Evolutionary conservation across 176 grass and related monocot species (phyloP), one percentile per base, ranked within the genome.

Genomic region (Oryza coarctata): DNA sequence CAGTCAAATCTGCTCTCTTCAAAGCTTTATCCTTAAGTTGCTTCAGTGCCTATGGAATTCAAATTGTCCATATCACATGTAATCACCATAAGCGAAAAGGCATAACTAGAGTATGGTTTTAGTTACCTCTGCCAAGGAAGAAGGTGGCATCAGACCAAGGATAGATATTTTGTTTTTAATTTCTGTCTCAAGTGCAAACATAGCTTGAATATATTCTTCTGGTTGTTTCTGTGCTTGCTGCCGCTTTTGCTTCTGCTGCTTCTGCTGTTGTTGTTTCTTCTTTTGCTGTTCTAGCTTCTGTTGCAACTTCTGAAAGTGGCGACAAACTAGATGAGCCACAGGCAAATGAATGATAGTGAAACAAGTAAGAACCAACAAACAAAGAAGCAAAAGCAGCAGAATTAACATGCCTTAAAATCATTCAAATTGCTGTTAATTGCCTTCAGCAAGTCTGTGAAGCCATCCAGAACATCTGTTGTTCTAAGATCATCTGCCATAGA

Each of bases 401-500:
- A 70, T 31, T 13, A 78, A 32, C 52, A 79, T 88, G 91, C 96
- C 96, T 95, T 95, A 26, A 95, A 83, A 61, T 95, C 90, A 62
- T 87, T 95, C 66, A 99, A 83, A 87, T 86, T 94, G 77, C 89
- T 80, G 74, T 99, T 99, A 81, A 99, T 90, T 20, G 89, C 73
- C 88, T 95, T 99, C 68, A 99, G 72, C n/a, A 85, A 93, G 17
- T 99, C 83, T 80, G 81, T 83, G 63, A 99, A 82, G 63, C 92
- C 93, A 91, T 99, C 96, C 69, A 99, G 82, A 71, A 99, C 93
- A 92, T 92, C 87, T 62, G 89, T 90, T 20, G 93, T 99, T 67
- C 88, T 84, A 44, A 96, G 77, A 88, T 99, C 96, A 41, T 94
- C 91, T 12, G 87, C 88, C 96, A 99, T 99, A 63, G 81, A 84